Base-by-base conservation (phyloP, 768 basidiomycete genomes). In the Mycena vitilis region DNA sequence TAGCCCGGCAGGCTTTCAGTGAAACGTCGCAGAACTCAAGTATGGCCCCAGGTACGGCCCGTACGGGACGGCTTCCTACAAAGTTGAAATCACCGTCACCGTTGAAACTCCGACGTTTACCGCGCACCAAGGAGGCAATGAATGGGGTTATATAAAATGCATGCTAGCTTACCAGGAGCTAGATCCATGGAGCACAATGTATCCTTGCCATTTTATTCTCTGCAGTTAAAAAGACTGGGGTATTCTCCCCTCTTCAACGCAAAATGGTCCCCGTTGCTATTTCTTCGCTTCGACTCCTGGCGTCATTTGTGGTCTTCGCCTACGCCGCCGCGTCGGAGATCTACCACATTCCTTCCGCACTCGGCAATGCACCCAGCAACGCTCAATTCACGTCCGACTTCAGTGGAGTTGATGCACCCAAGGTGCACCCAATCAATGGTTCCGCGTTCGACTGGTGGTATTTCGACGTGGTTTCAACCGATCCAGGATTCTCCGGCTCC, bases 241-340 rank as follows among this genome's bases (percentile, higher is more conserved):
- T 42, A 42, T 42, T 42, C 40, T 5, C 4, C 12, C 40, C 40
- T 42, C 40, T 42, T 42, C 40, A 42, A 16, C 40, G 40, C 40
- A 42, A 42, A 8, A 42, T 42, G 45, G 20, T 18, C 45, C 45
- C 7, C 45, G 20, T 47, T 47, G 45, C 10, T 47, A 47, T 2
- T 47, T 47, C 13, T 47, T 47, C 45, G 45, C 45, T 47, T 47
- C 45, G 45, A 47, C 45, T 47, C 45, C 45, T 47, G 16, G 45
- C 45, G 20, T 47, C 45, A 18, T 47, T 47, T 18, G 7, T 18
- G 45, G 20, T n/a, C 45, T 47, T 47, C 45, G 45, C 45, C 45
- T 47, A 18, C 45, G 45, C 45, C 45, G 20, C 45, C 45, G 40
- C 40, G 40, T 42, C 40, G 7, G 44, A 45, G 44, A 18, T 45